Percentiles rank a stretch among this genome's conserved stretches.
Conservation (phyloP, 1,284 basidiomycete genomes). For the Sporisorium graminicola region DNA sequence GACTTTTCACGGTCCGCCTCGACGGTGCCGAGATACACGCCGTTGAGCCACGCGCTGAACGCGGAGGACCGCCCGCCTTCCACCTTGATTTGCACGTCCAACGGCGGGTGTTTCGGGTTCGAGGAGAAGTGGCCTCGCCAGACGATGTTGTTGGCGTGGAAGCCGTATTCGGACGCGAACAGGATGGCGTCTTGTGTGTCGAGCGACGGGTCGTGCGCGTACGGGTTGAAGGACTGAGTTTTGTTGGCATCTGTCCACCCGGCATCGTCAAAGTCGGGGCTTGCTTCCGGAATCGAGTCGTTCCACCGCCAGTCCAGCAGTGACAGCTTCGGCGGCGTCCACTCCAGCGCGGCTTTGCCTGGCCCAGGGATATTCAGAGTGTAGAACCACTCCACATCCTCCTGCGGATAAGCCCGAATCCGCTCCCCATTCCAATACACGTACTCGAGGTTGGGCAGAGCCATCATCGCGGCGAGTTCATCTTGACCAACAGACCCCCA, state of each 20-base stretch:
- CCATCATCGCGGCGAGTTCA: constrained; percentile 8
- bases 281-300: constrained; percentile 80
- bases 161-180: constrained; percentile 75
- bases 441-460: constrained; percentile 20
- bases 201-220: constrained; percentile 72
- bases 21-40: constrained; percentile 77
- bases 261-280: constrained; percentile 69
- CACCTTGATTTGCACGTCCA: constrained; percentile 78
- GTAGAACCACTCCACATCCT: constrained; percentile 21
- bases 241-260: constrained; percentile 76
- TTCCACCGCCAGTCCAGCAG: constrained; percentile 76
- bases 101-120: constrained; percentile 69
- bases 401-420: constrained; percentile 7
- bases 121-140: constrained; percentile 81
- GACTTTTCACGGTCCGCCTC: constrained; percentile 19
- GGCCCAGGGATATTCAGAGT: constrained; percentile 21
- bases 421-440: constrained; percentile 35
- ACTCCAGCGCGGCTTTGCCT: constrained; percentile 4
- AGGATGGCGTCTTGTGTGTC: constrained; percentile 75
- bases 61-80: constrained; percentile 83
- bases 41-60: constrained; percentile 83
- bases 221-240: constrained; percentile 79
- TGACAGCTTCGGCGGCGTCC: constrained; percentile 18
- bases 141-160: constrained; percentile 77
- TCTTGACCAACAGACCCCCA: constrained; percentile 16